These are phyloP conservation scores for Lycium ferocissimum DNA, from an alignment of 257 asterid species.

Conservation along the genomic window DNA sequence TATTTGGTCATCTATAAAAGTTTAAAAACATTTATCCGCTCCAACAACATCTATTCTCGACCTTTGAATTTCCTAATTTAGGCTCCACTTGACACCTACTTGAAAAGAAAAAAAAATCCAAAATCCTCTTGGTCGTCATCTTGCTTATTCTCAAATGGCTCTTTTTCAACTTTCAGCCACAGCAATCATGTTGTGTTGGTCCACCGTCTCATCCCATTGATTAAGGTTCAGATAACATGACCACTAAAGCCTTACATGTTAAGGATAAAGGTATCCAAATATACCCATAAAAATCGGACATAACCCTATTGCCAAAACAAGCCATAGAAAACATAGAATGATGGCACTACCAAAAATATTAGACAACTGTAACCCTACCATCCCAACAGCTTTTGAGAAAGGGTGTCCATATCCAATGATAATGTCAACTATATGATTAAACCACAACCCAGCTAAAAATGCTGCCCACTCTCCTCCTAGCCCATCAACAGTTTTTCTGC, in stretches of 20 bases:
- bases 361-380: constrained; percentile 29
- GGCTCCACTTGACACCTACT: neutral
- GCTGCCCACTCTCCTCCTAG: neutral
- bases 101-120: neutral
- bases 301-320: constrained; percentile 14
- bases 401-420: constrained; percentile 17
- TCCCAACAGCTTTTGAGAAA: constrained; percentile 33
- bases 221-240: neutral
- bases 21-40: neutral
- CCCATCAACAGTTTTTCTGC: neutral
- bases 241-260: constrained; percentile 6
- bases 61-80: neutral
- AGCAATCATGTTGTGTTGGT: constrained; percentile 18
- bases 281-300: constrained; percentile 4
- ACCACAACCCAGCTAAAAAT: neutral
- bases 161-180: neutral
- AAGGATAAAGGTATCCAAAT: constrained; percentile 24
- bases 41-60: neutral
- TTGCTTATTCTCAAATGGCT: constrained; percentile 13
- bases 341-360: neutral
- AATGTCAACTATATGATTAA: constrained; percentile 28
- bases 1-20: neutral
- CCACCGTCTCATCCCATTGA: neutral
- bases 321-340: constrained; percentile 10
- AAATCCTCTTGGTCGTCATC: neutral